A percentile compares a stretch with the other conserved stretches of the same genome.
Conservation (phyloP, 2,329 filamentous ascomycete genomes). For the Colletotrichum zoysiae region DNA sequence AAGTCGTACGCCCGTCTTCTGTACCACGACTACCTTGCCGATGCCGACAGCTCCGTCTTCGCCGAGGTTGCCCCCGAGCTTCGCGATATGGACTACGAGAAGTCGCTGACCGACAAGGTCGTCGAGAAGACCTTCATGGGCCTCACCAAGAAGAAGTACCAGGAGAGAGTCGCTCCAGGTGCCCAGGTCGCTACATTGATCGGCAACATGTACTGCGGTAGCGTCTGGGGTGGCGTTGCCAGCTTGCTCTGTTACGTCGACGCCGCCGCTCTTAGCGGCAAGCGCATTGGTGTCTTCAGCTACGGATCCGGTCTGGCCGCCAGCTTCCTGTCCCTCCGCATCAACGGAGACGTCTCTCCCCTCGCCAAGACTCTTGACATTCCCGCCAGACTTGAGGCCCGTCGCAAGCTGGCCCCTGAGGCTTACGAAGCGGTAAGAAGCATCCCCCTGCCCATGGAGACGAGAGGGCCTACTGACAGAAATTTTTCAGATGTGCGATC, state of each 20-base stretch:
- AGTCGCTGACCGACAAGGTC: slow-evolving; percentile 83
- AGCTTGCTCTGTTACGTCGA: slow-evolving; percentile 75
- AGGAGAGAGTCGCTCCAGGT: slow-evolving; percentile 79
- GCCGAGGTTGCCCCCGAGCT: slow-evolving; percentile 82
- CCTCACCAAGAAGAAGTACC: slow-evolving; percentile 86
- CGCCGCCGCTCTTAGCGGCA: slow-evolving; percentile 74
- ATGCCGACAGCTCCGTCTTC: slow-evolving; percentile 76
- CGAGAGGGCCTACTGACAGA: slow-evolving; percentile 43
- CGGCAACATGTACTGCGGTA: slow-evolving; percentile 77
- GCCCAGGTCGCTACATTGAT: slow-evolving; percentile 84
- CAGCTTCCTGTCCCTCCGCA: slow-evolving; percentile 79
- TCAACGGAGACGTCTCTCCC: slow-evolving; percentile 76
- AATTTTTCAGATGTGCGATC: slow-evolving; percentile 75
- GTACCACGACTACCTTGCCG: slow-evolving; percentile 86
- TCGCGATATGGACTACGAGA: slow-evolving; percentile 82
- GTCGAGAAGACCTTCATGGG: slow-evolving; percentile 90
- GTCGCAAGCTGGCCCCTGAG: slow-evolving; percentile 76
- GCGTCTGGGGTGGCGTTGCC: slow-evolving; percentile 82
- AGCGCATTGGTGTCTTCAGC: slow-evolving; percentile 82
- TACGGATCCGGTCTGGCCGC: slow-evolving; percentile 82
- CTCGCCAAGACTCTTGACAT: slow-evolving; percentile 79
- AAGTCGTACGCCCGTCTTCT: slow-evolving; percentile 87
- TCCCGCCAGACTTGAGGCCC: slow-evolving; percentile 73
- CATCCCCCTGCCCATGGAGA: background rate
- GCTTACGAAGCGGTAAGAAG: slow-evolving; percentile 78